These are phyloP conservation scores for Tolypocladium capitatum DNA, from an alignment of 2,329 filamentous ascomycete genomes.

Conservation along the genomic window DNA sequence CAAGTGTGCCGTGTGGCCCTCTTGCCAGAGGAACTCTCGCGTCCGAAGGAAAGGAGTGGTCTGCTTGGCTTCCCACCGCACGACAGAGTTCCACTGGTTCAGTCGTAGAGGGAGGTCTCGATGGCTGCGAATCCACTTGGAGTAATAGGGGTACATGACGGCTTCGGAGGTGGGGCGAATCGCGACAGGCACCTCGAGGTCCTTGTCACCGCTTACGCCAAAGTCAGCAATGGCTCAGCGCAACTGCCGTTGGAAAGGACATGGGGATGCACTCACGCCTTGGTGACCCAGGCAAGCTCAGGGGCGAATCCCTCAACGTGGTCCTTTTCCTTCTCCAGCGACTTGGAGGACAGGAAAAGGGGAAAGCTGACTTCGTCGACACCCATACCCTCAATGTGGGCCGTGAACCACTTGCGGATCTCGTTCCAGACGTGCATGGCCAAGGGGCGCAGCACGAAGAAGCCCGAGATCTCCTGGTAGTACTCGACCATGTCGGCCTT, in stretches of 20 bases:
- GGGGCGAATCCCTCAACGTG: conserved; percentile 98
- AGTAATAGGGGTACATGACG: conserved; percentile 93
- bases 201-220: conserved; percentile 61
- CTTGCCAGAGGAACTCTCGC: conserved; percentile 95
- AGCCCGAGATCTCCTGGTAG: conserved; percentile 86
- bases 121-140: conserved; percentile 94
- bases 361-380: conserved; percentile 96
- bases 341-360: conserved; percentile 86
- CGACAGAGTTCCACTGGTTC: conserved; percentile 92
- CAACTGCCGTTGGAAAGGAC: neutral
- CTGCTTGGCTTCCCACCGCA: conserved; percentile 97
- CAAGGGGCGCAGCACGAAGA: conserved; percentile 76
- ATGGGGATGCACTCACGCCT: conserved; percentile 41
- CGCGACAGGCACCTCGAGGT: conserved; percentile 68
- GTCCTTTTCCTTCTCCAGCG: conserved; percentile 78
- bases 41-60: conserved; percentile 77
- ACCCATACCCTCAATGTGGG: conserved; percentile 75
- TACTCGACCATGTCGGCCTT: conserved; percentile 98
- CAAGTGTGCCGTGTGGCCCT: conserved; percentile 82
- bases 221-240: neutral
- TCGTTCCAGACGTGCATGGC: conserved; percentile 55
- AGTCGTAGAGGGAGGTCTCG: conserved; percentile 85
- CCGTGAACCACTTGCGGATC: conserved; percentile 54
- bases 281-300: conserved; percentile 79
- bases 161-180: conserved; percentile 58